Evolutionary conservation across 108 stramenopile genomes (phyloP), one percentile per base, ranked within the genome.

Genomic region (Nitzschia putrida): DNA sequence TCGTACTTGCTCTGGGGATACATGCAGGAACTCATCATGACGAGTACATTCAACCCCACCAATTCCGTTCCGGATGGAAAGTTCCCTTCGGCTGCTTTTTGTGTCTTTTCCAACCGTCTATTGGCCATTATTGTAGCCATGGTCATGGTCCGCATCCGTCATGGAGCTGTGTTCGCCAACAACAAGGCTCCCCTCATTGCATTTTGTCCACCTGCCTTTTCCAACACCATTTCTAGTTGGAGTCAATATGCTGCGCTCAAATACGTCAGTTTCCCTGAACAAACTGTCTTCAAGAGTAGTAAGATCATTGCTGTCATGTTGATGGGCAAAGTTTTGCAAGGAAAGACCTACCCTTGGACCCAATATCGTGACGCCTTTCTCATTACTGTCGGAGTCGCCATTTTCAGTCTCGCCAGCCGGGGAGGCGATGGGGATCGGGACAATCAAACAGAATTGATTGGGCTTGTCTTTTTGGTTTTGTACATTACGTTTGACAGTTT

Each of bases 231-330:
- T 72, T 91, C 90, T 61, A 87, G 87, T 18, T 99, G 96, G 96
- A 85, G 90, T 74, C 98, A 99, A 80, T 98, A 98, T 74, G 96
- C 95, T 21, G 91, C 94, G 8, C 88, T 99, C 42, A 73, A 88
- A 61, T 99, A 97, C 74, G 98, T 99, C 7, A 90, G 92, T 53
- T 99, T 99, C 74, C 99, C 99, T 25, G 94, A 96, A 22, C 94
- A 97, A 82, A 97, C 97, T 1, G 88, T 99, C 58, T 94, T 96
- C 80, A 99, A 99, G 78, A 82, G 84, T 49, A 94, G 88, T 72
- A 99, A 99, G 89, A 94, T 99, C 53, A 98, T 98, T 39, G 98
- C 99, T 10, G 97, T 99, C 74, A 99, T 99, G 99, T 79, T 98
- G 47, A 98, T 99, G 98, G 98, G 98, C 0, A 79, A 72, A 41